Conservation (phyloP, 805 yeast genomes). For the Isabelozyma gotoi region DNA sequence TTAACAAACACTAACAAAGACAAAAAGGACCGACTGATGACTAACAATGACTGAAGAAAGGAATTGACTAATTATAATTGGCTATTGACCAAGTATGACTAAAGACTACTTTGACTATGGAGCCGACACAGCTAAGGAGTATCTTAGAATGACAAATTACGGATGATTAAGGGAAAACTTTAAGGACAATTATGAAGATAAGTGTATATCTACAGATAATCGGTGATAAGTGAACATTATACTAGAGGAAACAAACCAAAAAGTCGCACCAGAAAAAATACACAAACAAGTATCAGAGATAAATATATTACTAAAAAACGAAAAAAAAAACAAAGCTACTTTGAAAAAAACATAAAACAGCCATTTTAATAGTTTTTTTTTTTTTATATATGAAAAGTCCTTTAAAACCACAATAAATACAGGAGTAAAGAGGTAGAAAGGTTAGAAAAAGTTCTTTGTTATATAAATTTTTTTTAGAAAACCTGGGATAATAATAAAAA, state of each 20-base stretch:
- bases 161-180: neutral
- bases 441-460: too few species aligned
- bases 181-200: neutral
- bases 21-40: neutral
- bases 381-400: neutral
- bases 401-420: neutral
- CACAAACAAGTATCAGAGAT: neutral
- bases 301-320: neutral
- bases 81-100: too few species aligned
- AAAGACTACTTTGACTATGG: too few species aligned
- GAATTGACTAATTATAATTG: too few species aligned
- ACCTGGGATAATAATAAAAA: neutral
- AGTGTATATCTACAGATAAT: neutral
- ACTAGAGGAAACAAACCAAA: too few species aligned
- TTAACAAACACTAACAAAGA: too few species aligned
- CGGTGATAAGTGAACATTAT: too few species aligned
- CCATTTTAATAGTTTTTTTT: neutral
- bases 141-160: neutral
- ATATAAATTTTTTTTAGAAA: too few species aligned
- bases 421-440: too few species aligned
- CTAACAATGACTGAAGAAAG: neutral
- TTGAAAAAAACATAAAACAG: neutral
- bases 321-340: neutral
- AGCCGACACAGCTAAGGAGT: too few species aligned
- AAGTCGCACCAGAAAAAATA: neutral